Evolutionary conservation across 2,329 filamentous ascomycete genomes (phyloP), one percentile per base, ranked within the genome.

Genomic region (Endocalyx cinctus): DNA sequence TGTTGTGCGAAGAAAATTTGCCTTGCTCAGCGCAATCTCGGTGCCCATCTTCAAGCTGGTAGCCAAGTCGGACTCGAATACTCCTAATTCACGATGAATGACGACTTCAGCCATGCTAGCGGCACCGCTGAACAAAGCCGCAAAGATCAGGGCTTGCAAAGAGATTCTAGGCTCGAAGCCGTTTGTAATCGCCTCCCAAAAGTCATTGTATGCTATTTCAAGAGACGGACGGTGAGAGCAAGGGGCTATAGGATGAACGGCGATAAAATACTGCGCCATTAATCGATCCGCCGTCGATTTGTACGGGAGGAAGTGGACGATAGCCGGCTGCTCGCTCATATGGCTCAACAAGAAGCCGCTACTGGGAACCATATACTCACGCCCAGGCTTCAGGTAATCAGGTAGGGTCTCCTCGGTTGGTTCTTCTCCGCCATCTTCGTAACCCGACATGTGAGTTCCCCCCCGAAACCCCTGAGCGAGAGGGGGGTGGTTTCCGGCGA

Each of bases 1-100:
- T 25, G 52, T 84, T 1, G 82, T 86, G 22, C 79, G 68, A 22
- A 88, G 58, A 37, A 87, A 84, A 50, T 84, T 81, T 4, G 84
- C 82, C 50, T 78, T 77, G 25, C 72, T 71, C 20, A 89, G 61
- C 4, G 82, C 77, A 17, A 72, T 70, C 59, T 88, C 84, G 6
- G 80, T 77, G 2, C 74, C 82, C 29, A 79, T 62, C 46, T 79
- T 79, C 36, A 85, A 73, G 29, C 72, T 77, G 15, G 79, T 69
- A 5, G 84, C 66, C 35, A 85, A 65, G 5, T 66, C 66, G 17
- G 62, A 57, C 48, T 80, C 82, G 17, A 72, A 54, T 7, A 55
- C 67, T 4, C 70, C 73, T 48, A 82, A 75, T 10, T 77, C 67
- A 7, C 59, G 57, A 26, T 67, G 46, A 15, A 78, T 65, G 20